Percentiles rank a stretch among this genome's conserved stretches.
phyloP scores from a whole-genome alignment of 1,284 basidiomycete species.

The Tausonia pullulans region DNA sequence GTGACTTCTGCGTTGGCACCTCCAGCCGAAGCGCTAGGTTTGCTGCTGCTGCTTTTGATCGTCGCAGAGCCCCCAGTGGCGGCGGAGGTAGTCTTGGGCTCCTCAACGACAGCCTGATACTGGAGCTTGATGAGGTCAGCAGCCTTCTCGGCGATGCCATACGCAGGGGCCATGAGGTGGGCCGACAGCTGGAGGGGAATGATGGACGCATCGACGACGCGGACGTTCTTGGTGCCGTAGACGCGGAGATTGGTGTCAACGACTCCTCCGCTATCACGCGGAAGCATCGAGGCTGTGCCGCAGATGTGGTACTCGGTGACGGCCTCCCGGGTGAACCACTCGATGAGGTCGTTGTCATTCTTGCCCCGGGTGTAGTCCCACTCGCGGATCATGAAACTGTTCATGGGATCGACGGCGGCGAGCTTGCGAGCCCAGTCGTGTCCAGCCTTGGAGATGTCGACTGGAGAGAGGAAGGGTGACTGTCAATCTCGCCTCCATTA shows the following conservation, averaged over 20 bases:
- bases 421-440: slow-evolving; percentile 27
- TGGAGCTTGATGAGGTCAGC: slow-evolving; percentile 48
- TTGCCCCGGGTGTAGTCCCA: slow-evolving; percentile 19
- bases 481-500: not conserved
- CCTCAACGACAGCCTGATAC: slow-evolving; percentile 20
- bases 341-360: slow-evolving; percentile 26
- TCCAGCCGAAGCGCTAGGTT: not conserved
- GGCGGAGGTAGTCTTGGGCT: slow-evolving; percentile 16
- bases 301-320: slow-evolving; percentile 46
- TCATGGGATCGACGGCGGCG: slow-evolving; percentile 25
- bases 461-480: not conserved
- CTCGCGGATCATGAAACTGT: slow-evolving; percentile 23
- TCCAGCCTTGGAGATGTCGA: slow-evolving; percentile 26
- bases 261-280: slow-evolving; percentile 49
- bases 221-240: slow-evolving; percentile 46
- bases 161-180: slow-evolving; percentile 42
- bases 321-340: slow-evolving; percentile 27
- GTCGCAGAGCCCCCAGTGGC: slow-evolving; percentile 22
- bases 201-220: slow-evolving; percentile 38
- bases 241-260: slow-evolving; percentile 52
- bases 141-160: slow-evolving; percentile 59
- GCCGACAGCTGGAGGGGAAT: slow-evolving; percentile 37
- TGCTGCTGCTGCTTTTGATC: too few relatives aligned
- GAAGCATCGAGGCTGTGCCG: slow-evolving; percentile 47
- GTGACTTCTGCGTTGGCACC: not conserved